These are phyloP conservation scores for Ophiocordyceps australis DNA, from an alignment of 2,329 filamentous ascomycete species.

Conservation along the genomic window DNA sequence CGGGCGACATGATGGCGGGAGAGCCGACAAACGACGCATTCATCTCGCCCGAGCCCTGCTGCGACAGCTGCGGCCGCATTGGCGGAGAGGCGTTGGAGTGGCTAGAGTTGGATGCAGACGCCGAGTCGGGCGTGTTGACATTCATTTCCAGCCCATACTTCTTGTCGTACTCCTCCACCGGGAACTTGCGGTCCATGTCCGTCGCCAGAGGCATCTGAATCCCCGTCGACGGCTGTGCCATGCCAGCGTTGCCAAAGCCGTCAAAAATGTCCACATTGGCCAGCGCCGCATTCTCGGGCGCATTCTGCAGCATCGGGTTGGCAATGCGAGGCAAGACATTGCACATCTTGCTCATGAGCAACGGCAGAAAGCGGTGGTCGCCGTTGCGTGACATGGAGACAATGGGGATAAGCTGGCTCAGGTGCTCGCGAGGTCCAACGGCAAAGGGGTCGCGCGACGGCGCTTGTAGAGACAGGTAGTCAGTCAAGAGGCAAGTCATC, in stretches of 20 bases:
- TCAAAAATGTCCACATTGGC: conserved; percentile 45
- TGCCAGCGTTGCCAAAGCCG: conserved; percentile 43
- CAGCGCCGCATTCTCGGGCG: conserved; percentile 34
- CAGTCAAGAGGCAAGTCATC: conserved; percentile 53
- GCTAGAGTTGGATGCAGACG: conserved; percentile 12
- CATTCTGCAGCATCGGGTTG: conserved; percentile 40
- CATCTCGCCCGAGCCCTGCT: conserved; percentile 15
- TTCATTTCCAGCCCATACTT: conserved; percentile 17
- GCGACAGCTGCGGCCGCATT: conserved; percentile 8
- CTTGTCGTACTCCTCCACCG: conserved; percentile 22
- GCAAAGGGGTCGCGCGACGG: conserved; percentile 43
- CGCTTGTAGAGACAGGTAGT: conserved; percentile 51
- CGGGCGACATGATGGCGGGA: conserved; percentile 33
- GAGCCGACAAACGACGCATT: conserved; percentile 33
- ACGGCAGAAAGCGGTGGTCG: conserved; percentile 57
- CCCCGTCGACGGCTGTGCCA: conserved; percentile 30
- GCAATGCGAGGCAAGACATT: conserved; percentile 48
- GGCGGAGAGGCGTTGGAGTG: conserved; percentile 11
- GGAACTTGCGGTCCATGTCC: conserved; percentile 27
- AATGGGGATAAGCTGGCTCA: conserved; percentile 50
- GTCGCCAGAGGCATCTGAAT: conserved; percentile 24
- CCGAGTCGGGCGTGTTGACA: conserved; percentile 14
- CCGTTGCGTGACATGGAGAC: conserved; percentile 56
- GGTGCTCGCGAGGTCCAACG: conserved; percentile 52
- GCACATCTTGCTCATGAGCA: conserved; percentile 58